A percentile compares a stretch with the other conserved stretches of the same genome.
Evolutionary conservation across 192 early-diverging fungal species (phyloP).

Genomic region (Podila verticillata): DNA sequence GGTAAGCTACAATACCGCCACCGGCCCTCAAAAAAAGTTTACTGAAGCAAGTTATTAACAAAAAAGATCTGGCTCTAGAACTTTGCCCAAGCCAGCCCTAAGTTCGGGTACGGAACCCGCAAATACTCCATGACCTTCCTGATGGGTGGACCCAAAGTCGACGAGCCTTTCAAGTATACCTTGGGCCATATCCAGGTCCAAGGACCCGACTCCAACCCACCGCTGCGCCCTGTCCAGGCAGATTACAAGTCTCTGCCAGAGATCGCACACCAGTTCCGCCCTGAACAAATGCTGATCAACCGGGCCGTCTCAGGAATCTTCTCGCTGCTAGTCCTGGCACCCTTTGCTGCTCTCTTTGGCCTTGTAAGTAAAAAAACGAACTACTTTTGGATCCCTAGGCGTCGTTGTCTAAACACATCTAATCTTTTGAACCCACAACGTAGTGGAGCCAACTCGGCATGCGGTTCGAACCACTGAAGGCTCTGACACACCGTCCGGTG

Average conservation of each 20-base stretch:
- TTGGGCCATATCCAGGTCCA: conserved; percentile 43
- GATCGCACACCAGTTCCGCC: conserved; percentile 62
- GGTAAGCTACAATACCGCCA: conserved; percentile 8
- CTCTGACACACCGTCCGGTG: conserved; percentile 12
- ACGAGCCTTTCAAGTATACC: conserved; percentile 31
- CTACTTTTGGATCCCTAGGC: not conserved
- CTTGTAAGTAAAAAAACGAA: conserved; percentile 39
- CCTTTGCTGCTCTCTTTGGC: conserved; percentile 52
- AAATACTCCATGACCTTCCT: conserved; percentile 45
- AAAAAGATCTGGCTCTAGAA: not conserved
- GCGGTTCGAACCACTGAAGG: conserved; percentile 49
- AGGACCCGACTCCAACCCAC: conserved; percentile 27
- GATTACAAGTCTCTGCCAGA: conserved; percentile 51
- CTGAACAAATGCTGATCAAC: conserved; percentile 57
- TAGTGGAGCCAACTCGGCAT: conserved; percentile 57
- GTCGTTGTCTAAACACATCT: not conserved
- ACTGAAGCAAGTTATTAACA: too few species aligned
- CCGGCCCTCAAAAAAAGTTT: not conserved
- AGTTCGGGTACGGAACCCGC: conserved; percentile 38
- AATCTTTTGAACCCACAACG: not conserved
- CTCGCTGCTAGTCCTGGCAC: conserved; percentile 50
- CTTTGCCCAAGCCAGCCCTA: conserved; percentile 17
- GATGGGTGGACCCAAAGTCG: conserved; percentile 36
- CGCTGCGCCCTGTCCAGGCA: conserved; percentile 16
- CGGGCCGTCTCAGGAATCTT: conserved; percentile 50